Conservation (phyloP, 164 flowering plant species). For the Piper longum region DNA sequence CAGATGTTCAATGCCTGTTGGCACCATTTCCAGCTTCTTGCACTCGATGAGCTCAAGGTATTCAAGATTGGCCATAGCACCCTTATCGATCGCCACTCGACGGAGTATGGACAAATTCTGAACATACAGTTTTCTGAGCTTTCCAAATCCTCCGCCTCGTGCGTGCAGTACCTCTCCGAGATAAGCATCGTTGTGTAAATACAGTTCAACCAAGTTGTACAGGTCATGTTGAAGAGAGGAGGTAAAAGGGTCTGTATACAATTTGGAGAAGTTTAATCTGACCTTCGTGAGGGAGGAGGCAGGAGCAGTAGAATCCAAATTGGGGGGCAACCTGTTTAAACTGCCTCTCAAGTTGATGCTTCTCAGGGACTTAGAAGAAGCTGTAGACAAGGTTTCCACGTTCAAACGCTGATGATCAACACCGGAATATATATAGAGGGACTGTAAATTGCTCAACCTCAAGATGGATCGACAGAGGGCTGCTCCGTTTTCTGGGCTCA, state of each 20-base stretch:
- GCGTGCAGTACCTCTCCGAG: background rate
- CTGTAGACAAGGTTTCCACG: background rate
- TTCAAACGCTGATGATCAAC: background rate
- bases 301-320: background rate
- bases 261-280: background rate
- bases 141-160: background rate
- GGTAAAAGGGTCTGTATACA: background rate
- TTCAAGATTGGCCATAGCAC: background rate
- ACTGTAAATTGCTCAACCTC: background rate
- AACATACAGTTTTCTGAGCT: background rate
- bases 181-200: background rate
- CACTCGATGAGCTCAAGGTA: background rate
- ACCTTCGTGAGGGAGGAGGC: background rate
- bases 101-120: background rate
- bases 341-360: background rate
- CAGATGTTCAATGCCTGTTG: background rate
- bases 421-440: background rate
- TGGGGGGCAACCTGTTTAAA: background rate
- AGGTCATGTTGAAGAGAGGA: background rate
- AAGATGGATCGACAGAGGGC: background rate
- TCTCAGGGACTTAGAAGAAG: background rate
- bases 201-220: background rate
- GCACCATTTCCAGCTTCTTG: background rate
- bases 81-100: background rate
- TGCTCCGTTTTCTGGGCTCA: background rate